Base-by-base conservation (phyloP, 257 asterid genomes). In the Marsdenia floribunda region DNA sequence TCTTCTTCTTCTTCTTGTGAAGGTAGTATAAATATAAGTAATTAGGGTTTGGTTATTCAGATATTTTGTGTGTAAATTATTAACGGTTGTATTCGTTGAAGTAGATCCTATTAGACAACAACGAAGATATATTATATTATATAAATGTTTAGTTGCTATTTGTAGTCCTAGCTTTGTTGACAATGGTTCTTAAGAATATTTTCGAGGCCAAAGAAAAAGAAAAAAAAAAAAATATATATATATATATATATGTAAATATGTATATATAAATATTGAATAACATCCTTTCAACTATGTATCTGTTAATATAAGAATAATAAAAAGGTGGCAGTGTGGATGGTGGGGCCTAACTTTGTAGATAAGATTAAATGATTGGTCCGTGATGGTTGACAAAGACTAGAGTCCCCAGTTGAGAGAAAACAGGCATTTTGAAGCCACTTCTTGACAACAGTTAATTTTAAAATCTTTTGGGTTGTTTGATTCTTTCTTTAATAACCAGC, bases 291-390 rank as follows among this genome's bases (percentile, higher is more conserved):
- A 6, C 33, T 29, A 29, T 1, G 1, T 29, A 29, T 1, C 1
- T 29, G 33, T 29, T 1, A 29, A 29, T 29, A 1, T 29, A 29
- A 29, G 33, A 29, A 29, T 29, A 29, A 29, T 29, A 29, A 29
- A 29, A 29, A 29, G 33, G 33, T 29, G 33, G 33, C 33, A 29
- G 33, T 1, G 33, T 0, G 33, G 33, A 29, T 29, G 33, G 70
- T 33, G 22, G 70, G 49, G 4, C 70, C 69, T 18, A 15, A 3
- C 16, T 4, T 12, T 37, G 6, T 6, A 37, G 70, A 64, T 35
- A 64, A 64, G 70, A 35, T 64, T 64, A 35, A 64, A 35, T 64
- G 49, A 64, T 64, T 64, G 49, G 70, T 37, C 49, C 70, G 37
- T 37, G 70, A 64, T 13, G 24, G 46, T 16, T 33, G 69, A 15